Conservation (phyloP, 257 asterid genomes). For the Vinca minor region DNA sequence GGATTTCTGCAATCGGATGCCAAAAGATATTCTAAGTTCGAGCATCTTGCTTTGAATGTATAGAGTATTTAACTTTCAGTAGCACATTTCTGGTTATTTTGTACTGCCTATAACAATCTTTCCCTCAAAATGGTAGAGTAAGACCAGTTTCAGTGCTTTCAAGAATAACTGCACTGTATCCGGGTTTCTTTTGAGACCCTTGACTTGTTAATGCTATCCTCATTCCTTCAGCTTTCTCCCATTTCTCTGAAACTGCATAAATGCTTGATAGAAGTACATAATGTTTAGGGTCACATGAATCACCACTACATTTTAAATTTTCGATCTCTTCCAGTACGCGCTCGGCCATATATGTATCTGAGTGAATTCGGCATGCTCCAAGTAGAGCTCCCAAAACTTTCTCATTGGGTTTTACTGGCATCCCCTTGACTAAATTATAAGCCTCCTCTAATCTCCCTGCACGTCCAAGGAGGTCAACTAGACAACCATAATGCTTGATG, state of each 20-base stretch:
- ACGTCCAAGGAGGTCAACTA: slow-evolving; percentile 71
- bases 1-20: background rate
- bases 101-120: background rate
- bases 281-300: slow-evolving; percentile 27
- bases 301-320: slow-evolving; percentile 17
- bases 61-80: background rate
- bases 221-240: slow-evolving; percentile 68
- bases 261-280: slow-evolving; percentile 53
- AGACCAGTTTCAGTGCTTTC: slow-evolving; percentile 1
- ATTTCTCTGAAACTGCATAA: slow-evolving; percentile 62
- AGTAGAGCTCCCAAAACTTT: slow-evolving; percentile 59
- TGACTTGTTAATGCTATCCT: slow-evolving; percentile 35
- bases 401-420: slow-evolving; percentile 59
- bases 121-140: background rate
- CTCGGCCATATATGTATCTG: slow-evolving; percentile 38
- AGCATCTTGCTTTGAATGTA: background rate
- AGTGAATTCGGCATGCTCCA: slow-evolving; percentile 62
- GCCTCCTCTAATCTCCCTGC: slow-evolving; percentile 66
- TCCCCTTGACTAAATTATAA: slow-evolving; percentile 38
- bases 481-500: slow-evolving; percentile 67
- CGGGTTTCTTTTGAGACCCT: slow-evolving; percentile 48
- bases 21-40: background rate
- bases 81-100: background rate
- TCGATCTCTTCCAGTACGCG: slow-evolving; percentile 30
- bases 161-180: slow-evolving; percentile 38